Percentiles rank a stretch among this genome's conserved stretches.
phyloP scores from a whole-genome alignment of 1,284 basidiomycete genomes.

The Melampsora abietis-canadensis region DNA sequence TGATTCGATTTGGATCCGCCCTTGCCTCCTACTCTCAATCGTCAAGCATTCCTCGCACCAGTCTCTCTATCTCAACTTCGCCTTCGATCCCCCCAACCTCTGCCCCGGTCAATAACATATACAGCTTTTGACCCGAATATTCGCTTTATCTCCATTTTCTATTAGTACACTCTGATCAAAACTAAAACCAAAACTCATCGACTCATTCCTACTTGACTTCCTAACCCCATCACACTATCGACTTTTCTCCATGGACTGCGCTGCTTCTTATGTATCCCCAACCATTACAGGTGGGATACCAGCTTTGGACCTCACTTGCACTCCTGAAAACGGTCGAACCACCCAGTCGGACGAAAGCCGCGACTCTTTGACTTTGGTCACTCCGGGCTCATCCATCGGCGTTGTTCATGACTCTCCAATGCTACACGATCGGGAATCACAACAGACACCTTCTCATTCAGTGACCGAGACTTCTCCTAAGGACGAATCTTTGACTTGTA shows the following conservation, averaged over 20 bases:
- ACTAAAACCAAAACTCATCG: no score
- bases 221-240: no score
- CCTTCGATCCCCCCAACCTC: no score
- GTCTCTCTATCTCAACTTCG: no score
- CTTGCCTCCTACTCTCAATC: no score
- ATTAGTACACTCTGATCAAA: no score
- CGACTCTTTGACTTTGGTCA: slow-evolving; percentile 1
- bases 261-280: neutral
- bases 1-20: no score
- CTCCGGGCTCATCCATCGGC: neutral
- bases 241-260: neutral
- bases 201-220: no score
- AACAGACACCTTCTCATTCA: neutral
- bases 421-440: neutral
- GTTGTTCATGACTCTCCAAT: neutral
- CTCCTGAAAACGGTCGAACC: neutral
- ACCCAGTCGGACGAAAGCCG: neutral
- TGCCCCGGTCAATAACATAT: no score
- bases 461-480: neutral
- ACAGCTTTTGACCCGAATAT: no score
- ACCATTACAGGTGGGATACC: neutral
- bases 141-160: no score
- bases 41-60: no score
- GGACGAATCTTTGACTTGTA: neutral
- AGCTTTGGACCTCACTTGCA: neutral